Conservation (phyloP, 805 yeast species). For the Ogataea methanolica region DNA sequence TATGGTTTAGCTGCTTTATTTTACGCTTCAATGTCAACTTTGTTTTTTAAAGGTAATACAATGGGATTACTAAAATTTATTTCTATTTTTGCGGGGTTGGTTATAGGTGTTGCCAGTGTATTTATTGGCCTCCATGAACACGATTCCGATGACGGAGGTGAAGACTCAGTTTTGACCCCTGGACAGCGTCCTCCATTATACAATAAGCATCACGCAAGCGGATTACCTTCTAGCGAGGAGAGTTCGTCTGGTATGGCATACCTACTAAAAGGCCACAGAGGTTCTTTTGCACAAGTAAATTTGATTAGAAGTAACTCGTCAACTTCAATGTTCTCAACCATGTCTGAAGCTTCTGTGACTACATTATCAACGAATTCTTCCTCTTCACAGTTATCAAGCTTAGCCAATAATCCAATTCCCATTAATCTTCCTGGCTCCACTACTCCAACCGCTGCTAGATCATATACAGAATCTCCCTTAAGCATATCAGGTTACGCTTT, state of each 20-base stretch:
- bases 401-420: constrained; percentile 16
- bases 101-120: constrained; percentile 40
- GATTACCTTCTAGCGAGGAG: constrained; percentile 7
- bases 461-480: constrained; percentile 10
- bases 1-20: constrained; percentile 70
- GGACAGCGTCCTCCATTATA: not conserved
- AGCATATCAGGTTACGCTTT: constrained; percentile 1
- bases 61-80: constrained; percentile 54
- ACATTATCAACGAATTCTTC: constrained; percentile 18
- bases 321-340: constrained; percentile 28
- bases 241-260: constrained; percentile 21
- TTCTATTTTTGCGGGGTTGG: constrained; percentile 44
- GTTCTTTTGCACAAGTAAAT: constrained; percentile 32
- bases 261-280: constrained; percentile 30
- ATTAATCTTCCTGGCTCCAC: constrained; percentile 8
- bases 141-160: constrained; percentile 21
- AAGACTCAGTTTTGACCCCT: not conserved
- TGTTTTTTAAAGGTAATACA: constrained; percentile 47
- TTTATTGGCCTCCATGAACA: constrained; percentile 36
- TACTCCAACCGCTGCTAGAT: constrained; percentile 7
- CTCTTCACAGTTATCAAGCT: constrained; percentile 10
- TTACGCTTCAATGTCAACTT: constrained; percentile 54
- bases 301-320: constrained; percentile 22
- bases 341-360: constrained; percentile 23
- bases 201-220: not conserved